Evolutionary conservation across 441 rosid species (phyloP).

Genomic region (Erysimum cheiri): DNA sequence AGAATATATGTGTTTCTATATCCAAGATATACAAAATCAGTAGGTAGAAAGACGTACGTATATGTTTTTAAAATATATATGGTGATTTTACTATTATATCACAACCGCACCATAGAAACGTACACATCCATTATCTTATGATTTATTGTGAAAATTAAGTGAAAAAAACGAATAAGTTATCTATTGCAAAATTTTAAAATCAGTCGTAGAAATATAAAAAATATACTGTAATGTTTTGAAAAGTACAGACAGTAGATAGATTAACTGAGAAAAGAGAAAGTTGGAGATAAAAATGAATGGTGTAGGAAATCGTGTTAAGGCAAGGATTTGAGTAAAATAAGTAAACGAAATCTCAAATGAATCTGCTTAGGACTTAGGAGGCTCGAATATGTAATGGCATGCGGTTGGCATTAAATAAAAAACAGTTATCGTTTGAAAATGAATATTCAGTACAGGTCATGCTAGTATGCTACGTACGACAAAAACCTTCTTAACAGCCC

Average conservation of each 20-base stretch:
- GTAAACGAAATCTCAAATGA: constrained; percentile 32
- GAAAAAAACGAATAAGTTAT: not conserved
- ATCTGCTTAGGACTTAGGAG: constrained; percentile 15
- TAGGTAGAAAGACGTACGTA: too few relatives aligned
- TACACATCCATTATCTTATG: not conserved
- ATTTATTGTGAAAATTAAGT: not conserved
- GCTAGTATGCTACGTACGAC: constrained; percentile 21
- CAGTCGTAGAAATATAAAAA: not conserved
- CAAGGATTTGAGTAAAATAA: constrained; percentile 10
- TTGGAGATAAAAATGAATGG: not conserved
- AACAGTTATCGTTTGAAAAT: constrained; percentile 20
- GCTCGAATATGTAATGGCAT: constrained; percentile 16
- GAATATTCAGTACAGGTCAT: constrained; percentile 39
- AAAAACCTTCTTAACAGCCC: constrained; percentile 30
- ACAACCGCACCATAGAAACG: too few relatives aligned
- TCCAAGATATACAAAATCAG: not conserved
- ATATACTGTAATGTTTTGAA: too few relatives aligned
- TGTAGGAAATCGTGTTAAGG: not conserved
- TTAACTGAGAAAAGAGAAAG: not conserved
- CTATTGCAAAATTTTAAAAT: not conserved
- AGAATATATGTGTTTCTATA: not conserved
- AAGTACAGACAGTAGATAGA: not conserved
- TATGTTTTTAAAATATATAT: too few relatives aligned
- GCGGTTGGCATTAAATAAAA: constrained; percentile 31
- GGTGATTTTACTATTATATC: too few relatives aligned